Evolutionary conservation across 257 asterid genomes (phyloP).

Genomic region (Jacaranda mimosifolia): DNA sequence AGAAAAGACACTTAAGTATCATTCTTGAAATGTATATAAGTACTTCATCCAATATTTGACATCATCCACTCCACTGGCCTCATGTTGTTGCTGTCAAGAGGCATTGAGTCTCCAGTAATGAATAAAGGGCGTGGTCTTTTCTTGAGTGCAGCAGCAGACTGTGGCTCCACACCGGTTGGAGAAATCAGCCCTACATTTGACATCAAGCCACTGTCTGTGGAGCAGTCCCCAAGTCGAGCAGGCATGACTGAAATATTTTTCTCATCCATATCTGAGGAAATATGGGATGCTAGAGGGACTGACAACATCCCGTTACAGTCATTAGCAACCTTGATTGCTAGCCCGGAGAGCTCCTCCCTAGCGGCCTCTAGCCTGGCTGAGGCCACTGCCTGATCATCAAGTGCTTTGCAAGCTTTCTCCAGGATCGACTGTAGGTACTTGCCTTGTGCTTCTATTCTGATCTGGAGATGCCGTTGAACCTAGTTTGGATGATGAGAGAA

Average conservation of each 20-base stretch:
- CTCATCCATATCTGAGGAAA: constrained; percentile 39
- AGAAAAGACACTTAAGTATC: not conserved
- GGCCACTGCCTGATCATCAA: constrained; percentile 44
- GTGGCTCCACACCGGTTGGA: constrained; percentile 49
- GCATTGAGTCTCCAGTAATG: constrained; percentile 48
- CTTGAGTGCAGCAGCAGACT: constrained; percentile 58
- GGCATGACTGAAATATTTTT: constrained; percentile 44
- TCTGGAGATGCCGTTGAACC: constrained; percentile 64
- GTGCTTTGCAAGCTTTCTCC: constrained; percentile 66
- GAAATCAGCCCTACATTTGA: constrained; percentile 52
- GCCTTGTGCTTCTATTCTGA: constrained; percentile 68
- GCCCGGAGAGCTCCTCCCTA: constrained; percentile 68
- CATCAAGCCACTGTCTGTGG: constrained; percentile 53
- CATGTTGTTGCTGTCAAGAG: constrained; percentile 45
- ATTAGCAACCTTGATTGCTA: constrained; percentile 69
- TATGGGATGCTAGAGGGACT: constrained; percentile 45
- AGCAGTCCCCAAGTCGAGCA: constrained; percentile 67
- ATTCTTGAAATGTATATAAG: constrained; percentile 4
- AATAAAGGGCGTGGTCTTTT: constrained; percentile 64
- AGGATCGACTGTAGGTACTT: constrained; percentile 64
- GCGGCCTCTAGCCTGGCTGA: constrained; percentile 64
- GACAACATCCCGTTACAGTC: constrained; percentile 51
- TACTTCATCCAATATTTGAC: constrained; percentile 58
- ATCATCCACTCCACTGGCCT: constrained; percentile 76
- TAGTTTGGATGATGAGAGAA: constrained; percentile 20